Evolutionary conservation across 768 basidiomycete genomes (phyloP).

Genomic region (Clavulina sp.): DNA sequence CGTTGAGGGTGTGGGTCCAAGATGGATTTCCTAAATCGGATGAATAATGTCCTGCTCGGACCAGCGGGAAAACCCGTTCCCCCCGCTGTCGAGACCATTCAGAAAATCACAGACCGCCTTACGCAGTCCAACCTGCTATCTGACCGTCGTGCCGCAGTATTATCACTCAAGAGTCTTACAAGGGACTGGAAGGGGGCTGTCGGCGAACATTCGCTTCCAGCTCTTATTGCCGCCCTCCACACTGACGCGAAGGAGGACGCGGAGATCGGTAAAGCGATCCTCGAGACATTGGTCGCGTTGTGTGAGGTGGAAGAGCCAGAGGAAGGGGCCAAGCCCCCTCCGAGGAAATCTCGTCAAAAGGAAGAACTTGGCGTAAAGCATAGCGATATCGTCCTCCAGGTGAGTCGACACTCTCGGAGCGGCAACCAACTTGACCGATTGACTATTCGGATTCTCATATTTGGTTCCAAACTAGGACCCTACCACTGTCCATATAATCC

Average conservation of each 20-base stretch:
- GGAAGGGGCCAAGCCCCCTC: conserved; percentile 3
- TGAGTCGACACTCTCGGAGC: conserved; percentile 8
- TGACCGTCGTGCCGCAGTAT: conserved; percentile 84
- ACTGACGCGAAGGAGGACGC: conserved; percentile 82
- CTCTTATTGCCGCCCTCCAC: conserved; percentile 63
- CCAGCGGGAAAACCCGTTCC: conserved; percentile 73
- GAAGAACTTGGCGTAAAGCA: conserved; percentile 72
- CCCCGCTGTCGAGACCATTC: conserved; percentile 58
- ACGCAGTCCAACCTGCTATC: conserved; percentile 79
- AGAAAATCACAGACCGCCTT: conserved; percentile 72
- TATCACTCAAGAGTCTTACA: conserved; percentile 80
- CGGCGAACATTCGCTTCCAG: conserved; percentile 55
- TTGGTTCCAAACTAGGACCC: conserved; percentile 23
- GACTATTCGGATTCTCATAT: not conserved
- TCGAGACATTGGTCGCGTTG: conserved; percentile 75
- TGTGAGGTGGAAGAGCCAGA: conserved; percentile 58
- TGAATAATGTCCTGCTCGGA: conserved; percentile 44
- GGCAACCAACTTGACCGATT: not conserved
- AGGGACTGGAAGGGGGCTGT: conserved; percentile 86
- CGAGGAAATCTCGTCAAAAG: not conserved
- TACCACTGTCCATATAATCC: conserved; percentile 53
- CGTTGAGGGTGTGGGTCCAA: too few species aligned
- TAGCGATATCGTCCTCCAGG: conserved; percentile 60
- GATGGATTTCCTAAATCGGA: not conserved
- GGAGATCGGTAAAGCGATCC: conserved; percentile 79